Evolutionary conservation across 1,139 yeast genomes (phyloP).

Genomic region (Suhomyces choctaworum): DNA sequence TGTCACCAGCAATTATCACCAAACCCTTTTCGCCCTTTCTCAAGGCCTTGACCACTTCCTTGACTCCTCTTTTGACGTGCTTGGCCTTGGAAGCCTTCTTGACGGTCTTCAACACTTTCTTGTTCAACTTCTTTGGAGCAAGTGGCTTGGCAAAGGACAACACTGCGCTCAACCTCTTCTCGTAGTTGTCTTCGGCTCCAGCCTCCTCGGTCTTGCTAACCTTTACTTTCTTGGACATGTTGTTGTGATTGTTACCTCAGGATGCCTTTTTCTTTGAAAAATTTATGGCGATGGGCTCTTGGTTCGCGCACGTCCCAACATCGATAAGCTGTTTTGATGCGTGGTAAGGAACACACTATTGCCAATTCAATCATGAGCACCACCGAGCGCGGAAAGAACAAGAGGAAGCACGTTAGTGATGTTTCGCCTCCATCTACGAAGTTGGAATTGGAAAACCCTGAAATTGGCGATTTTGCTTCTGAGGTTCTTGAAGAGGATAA

Average conservation of each 20-base stretch:
- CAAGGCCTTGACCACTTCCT: conserved; percentile 96
- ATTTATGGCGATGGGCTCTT: conserved; percentile 14
- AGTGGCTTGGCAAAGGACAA: conserved; percentile 92
- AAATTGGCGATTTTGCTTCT: conserved; percentile 5
- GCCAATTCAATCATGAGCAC: conserved; percentile 2
- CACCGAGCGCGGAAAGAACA: conserved; percentile 10
- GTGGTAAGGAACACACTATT: no score
- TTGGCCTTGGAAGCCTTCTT: conserved; percentile 97
- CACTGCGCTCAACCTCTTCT: conserved; percentile 83
- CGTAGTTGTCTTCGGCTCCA: conserved; percentile 75
- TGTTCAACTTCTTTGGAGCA: conserved; percentile 94
- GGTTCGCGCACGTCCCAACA: conserved; percentile 10
- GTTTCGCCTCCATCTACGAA: conserved; percentile 1
- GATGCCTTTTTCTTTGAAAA: conserved; percentile 11
- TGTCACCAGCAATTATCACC: conserved; percentile 96
- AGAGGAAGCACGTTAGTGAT: conserved; percentile 11
- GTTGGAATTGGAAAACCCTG: conserved; percentile 10
- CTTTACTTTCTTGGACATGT: conserved; percentile 55
- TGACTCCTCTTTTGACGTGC: conserved; percentile 98
- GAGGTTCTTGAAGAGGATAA: conserved; percentile 22
- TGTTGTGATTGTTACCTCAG: conserved; percentile 12
- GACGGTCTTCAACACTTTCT: conserved; percentile 91
- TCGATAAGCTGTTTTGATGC: no score
- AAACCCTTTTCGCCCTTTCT: conserved; percentile 98
- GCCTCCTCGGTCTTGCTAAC: conserved; percentile 45